Evolutionary conservation across 1,284 basidiomycete genomes (phyloP).

Genomic region (Boletellus deceptivus): DNA sequence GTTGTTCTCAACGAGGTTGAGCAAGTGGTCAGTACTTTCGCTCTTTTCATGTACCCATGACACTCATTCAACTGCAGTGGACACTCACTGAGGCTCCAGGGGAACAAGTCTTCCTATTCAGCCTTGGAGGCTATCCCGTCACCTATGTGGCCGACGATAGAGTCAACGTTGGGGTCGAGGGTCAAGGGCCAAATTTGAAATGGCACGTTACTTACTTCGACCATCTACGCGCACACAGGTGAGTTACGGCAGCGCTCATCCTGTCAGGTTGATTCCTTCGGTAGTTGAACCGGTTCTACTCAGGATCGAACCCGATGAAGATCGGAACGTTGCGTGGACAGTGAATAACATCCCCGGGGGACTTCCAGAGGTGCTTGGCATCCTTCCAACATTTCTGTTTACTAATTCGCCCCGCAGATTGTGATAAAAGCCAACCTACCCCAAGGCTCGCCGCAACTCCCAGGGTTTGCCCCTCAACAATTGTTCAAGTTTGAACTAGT

Average conservation of each 20-base stretch:
- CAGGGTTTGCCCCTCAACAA: not conserved
- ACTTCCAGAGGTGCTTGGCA: too few species aligned
- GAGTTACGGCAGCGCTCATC: not conserved
- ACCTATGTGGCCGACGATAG: not conserved
- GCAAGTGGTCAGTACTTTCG: not conserved
- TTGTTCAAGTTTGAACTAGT: not conserved
- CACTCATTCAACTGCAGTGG: not conserved
- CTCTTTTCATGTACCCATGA: not conserved
- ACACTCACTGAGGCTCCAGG: not conserved
- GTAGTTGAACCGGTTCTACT: too few species aligned
- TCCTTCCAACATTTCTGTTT: too few species aligned
- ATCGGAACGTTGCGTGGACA: not conserved
- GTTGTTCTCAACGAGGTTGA: not conserved
- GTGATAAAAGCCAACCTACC: too few species aligned
- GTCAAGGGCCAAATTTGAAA: not conserved
- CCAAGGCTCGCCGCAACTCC: too few species aligned
- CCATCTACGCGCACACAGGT: not conserved
- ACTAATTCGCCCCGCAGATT: too few species aligned
- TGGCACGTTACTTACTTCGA: not conserved
- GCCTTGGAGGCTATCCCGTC: not conserved
- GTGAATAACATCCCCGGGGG: too few species aligned
- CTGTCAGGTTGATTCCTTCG: too few species aligned
- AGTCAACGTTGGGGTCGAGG: not conserved
- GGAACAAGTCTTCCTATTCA: not conserved
- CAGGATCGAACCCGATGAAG: not conserved